A percentile compares a stretch with the other conserved stretches of the same genome.
Evolutionary conservation across 2,329 filamentous ascomycete species (phyloP).

Genomic region (Neoscytalidium dimidiatum): DNA sequence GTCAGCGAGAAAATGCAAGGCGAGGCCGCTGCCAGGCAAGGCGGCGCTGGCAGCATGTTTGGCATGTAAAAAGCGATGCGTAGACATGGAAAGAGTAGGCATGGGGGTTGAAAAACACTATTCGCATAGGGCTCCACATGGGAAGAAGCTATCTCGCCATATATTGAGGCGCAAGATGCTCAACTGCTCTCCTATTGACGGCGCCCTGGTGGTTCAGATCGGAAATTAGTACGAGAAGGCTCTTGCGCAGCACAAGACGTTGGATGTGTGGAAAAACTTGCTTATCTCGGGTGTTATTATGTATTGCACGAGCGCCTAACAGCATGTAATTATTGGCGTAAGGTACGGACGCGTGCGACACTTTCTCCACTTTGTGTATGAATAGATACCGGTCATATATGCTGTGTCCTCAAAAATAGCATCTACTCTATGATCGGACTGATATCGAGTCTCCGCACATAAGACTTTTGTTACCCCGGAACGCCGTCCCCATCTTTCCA

Average conservation of each 20-base stretch:
- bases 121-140: no score
- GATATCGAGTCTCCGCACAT: not conserved
- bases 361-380: constrained; percentile 6
- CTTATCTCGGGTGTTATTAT: not conserved
- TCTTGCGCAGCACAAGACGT: not conserved
- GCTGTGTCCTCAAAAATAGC: not conserved
- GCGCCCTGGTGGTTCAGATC: not conserved
- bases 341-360: not conserved
- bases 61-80: constrained; percentile 59
- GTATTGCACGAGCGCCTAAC: not conserved
- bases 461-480: not conserved
- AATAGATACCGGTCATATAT: not conserved
- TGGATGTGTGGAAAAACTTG: not conserved
- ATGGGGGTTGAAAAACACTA: not conserved
- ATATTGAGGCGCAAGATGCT: not conserved
- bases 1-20: constrained; percentile 95
- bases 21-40: constrained; percentile 70
- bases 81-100: not conserved
- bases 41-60: constrained; percentile 59
- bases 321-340: not conserved
- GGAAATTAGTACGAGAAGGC: not conserved
- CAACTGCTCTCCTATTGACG: not conserved
- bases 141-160: no score
- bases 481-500: not conserved
- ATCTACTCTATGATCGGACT: constrained; percentile 6